Evolutionary conservation across 495 filamentous ascomycete genomes (phyloP), one percentile per base, ranked within the genome.

Genomic region (Beverwykella pulmonaria): DNA sequence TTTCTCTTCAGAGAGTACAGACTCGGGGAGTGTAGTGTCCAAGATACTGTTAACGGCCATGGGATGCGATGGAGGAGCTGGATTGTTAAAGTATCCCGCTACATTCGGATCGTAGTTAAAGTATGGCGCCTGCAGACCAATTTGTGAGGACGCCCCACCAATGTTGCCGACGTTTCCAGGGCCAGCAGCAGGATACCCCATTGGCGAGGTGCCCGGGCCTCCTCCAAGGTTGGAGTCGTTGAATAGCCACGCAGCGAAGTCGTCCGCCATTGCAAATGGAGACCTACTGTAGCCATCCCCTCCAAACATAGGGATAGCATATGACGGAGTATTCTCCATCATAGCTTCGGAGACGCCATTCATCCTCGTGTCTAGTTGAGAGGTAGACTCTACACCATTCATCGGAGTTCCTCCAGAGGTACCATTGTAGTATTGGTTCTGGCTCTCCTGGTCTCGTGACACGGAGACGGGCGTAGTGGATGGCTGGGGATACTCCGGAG

Each of bases 21-120:
- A 88, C 66, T 93, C 90, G 2, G 90, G 87, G 0, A 91, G 86
- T 25, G 67, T 79, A 20, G 91, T 87, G 70, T 95, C 93, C n/a
- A 97, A 79, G 22, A 97, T 85, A 68, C 88, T 96, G 52, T 89
- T 94, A 46, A 97, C 90, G 23, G 92, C 90, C 93, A 96, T 97
- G 15, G 92, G 92, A 73, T 90, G 90, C 39, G 90, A 84, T 50
- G 73, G 63, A 73, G 74, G 74, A 5, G 68, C 68, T 23, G 71
- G 63, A 29, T 71, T 69, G 23, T 67, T 60, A 41, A 60, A 71
- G 53, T 73, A 69, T 17, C 72, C 72, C 7, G 46, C 57, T 8
- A 73, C 71, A 39, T 53, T 34, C 25, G 68, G 67, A 64, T 74
- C 72, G 49, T 74, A 71, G 53, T 65, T 68, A 60, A 71, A 74